Conservation (phyloP, 352 stramenopile species). For the Plasmopara halstedii region DNA sequence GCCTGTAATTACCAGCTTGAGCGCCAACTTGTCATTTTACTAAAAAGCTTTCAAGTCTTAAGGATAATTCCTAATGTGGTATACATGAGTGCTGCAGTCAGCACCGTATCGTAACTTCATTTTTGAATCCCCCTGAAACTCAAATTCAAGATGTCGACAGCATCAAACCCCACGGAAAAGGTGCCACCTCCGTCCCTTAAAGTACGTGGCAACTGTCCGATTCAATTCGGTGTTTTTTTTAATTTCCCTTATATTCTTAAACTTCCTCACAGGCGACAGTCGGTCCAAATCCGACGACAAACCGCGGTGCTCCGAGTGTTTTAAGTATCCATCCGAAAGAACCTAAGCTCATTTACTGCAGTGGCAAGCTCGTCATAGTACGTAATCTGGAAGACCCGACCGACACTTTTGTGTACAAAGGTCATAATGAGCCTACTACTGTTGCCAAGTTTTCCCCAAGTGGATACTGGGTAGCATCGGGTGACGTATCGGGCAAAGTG, state of each 20-base stretch:
- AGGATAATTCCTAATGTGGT: background rate
- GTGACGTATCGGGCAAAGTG: slow-evolving; percentile 86
- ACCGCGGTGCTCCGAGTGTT: slow-evolving; percentile 57
- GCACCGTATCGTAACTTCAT: slow-evolving; percentile 5
- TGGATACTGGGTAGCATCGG: slow-evolving; percentile 92
- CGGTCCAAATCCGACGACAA: slow-evolving; percentile 63
- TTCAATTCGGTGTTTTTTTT: slow-evolving; percentile 1
- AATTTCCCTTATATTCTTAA: slow-evolving; percentile 11
- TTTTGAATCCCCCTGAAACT: slow-evolving; percentile 7
- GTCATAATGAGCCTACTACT: slow-evolving; percentile 89
- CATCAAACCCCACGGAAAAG: slow-evolving; percentile 60
- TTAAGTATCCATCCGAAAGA: slow-evolving; percentile 79
- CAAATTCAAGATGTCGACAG: slow-evolving; percentile 29
- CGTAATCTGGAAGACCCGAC: slow-evolving; percentile 78
- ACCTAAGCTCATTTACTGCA: slow-evolving; percentile 89
- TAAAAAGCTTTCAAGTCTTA: too few relatives aligned
- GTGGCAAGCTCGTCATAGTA: slow-evolving; percentile 87
- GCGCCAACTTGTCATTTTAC: too few relatives aligned
- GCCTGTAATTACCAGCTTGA: too few relatives aligned
- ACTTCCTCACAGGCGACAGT: too few relatives aligned
- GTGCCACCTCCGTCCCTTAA: slow-evolving; percentile 40
- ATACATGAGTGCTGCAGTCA: background rate
- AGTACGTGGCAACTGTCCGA: slow-evolving; percentile 2
- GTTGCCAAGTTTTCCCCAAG: slow-evolving; percentile 92
- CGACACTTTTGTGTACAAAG: slow-evolving; percentile 93